phyloP scores from a whole-genome alignment of 2,329 filamentous ascomycete species.

The Coniochaeta ligniaria region DNA sequence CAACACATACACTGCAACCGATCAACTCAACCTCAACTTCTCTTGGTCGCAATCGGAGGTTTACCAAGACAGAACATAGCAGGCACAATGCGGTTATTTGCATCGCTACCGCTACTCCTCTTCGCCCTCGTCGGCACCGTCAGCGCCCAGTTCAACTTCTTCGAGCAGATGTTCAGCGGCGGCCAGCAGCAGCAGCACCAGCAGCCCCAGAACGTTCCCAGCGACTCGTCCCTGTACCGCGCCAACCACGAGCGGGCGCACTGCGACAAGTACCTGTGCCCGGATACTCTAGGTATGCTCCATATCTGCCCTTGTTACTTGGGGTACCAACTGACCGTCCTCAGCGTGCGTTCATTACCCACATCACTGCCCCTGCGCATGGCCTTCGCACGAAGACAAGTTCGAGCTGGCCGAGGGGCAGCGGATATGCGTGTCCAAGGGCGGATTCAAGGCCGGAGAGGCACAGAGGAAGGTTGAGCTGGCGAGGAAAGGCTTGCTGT shows the following conservation, averaged over 20 bases:
- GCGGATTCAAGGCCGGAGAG: slow-evolving; percentile 66
- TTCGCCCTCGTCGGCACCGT: slow-evolving; percentile 55
- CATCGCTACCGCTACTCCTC: slow-evolving; percentile 29
- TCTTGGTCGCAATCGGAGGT: not conserved
- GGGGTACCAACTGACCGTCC: not conserved
- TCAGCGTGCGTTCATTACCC: slow-evolving; percentile 87
- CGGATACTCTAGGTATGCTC: slow-evolving; percentile 66
- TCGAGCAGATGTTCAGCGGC: slow-evolving; percentile 91
- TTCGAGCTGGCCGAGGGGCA: slow-evolving; percentile 66
- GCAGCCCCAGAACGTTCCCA: slow-evolving; percentile 71
- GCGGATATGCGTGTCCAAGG: slow-evolving; percentile 66
- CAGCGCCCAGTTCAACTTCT: slow-evolving; percentile 84
- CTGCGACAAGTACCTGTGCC: slow-evolving; percentile 91
- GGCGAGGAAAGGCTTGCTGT: slow-evolving; percentile 71
- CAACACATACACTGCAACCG: not conserved
- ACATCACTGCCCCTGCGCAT: slow-evolving; percentile 93
- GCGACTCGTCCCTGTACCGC: slow-evolving; percentile 72
- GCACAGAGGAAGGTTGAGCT: slow-evolving; percentile 70
- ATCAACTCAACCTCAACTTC: not conserved
- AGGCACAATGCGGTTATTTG: slow-evolving; percentile 24
- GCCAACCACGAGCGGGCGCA: slow-evolving; percentile 48
- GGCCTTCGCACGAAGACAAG: slow-evolving; percentile 69
- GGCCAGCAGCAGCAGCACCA: slow-evolving; percentile 36
- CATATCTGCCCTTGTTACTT: not conserved
- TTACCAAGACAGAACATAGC: not conserved